Percentiles rank a stretch among this genome's conserved stretches.
These are phyloP conservation scores for Fomes fomentarius DNA, from an alignment of 1,284 basidiomycete species.

Conservation along the genomic window DNA sequence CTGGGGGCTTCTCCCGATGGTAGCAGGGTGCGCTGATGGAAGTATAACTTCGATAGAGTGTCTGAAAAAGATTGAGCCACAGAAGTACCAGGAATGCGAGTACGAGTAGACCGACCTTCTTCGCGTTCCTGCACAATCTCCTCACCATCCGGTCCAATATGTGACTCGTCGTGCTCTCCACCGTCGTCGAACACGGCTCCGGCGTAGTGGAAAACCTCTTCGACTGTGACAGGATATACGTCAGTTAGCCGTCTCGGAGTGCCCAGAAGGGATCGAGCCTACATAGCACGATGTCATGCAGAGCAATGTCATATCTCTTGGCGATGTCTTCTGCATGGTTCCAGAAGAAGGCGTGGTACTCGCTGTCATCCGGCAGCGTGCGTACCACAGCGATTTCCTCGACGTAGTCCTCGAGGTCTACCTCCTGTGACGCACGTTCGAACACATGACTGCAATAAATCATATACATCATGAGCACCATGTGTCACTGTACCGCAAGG, in stretches of 20 bases:
- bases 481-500: not conserved
- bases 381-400: constrained; percentile 15
- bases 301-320: not conserved
- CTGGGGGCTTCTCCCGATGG: constrained; percentile 2
- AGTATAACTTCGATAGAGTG: constrained; percentile 3
- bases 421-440: not conserved
- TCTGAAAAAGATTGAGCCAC: not conserved
- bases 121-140: too few species aligned
- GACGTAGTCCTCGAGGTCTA: not conserved
- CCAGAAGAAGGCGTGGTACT: constrained; percentile 20
- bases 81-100: not conserved
- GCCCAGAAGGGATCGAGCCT: not conserved
- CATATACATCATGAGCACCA: not conserved
- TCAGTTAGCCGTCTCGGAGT: not conserved
- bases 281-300: constrained; percentile 14
- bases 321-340: constrained; percentile 11
- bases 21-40: constrained; percentile 14
- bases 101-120: too few species aligned
- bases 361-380: constrained; percentile 13
- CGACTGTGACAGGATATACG: not conserved
- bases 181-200: constrained; percentile 1
- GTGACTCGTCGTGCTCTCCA: too few species aligned
- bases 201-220: constrained; percentile 15
- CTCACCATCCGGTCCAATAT: too few species aligned
- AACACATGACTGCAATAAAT: constrained; percentile 3